Base-by-base conservation (phyloP, 352 stramenopile species). In the Globisporangium viniferum region DNA sequence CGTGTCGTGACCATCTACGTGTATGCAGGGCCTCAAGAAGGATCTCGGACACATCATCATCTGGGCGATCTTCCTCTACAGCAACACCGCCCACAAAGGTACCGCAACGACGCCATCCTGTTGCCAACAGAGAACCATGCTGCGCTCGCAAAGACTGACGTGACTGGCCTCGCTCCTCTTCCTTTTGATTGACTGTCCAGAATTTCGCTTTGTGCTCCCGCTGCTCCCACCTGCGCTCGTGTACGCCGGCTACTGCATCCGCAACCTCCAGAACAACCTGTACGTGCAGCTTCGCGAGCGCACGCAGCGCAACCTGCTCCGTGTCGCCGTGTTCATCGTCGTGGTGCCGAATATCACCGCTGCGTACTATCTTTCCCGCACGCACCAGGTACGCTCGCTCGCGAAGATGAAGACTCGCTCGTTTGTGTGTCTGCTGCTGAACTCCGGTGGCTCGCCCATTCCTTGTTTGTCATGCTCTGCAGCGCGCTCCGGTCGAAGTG, bases 121-220 rank as follows among this genome's bases (percentile, higher is more conserved):
- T 41, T 20, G 46, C 46, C 46, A 48, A 54, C 33, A 31, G 7
- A 27, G 31, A 33, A 33, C 31, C 46, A 29, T 48, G 22, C 27
- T 0, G 8, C 60, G 2, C 29, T 64, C 24, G 24, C 33, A 58
- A 39, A n/a, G 20, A 20, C 31, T 62, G 44, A 54, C 39, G 53
- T 59, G 22, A 57, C 62, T 14, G 20, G 15, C 27, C 4, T 35
- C 12, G 2, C 48, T 51, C 10, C 22, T 33, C 0, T 41, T 9
- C 27, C 27, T 60, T 2, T 35, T 59, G 53, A 39, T 9, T 39
- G 53, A 5, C 10, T 55, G 51, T 18, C 49, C 36, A 93, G 89
- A 96, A 55, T 92, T 95, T 31, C 88, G 89, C 24, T 96, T 96
- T 57, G 77, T 94, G n/a, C 69, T 96, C 18, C 89, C 89, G 5